A percentile compares a stretch with the other conserved stretches of the same genome.
These are phyloP conservation scores for Carex scoparia DNA, from an alignment of 176 grass and related monocot species.

Conservation along the genomic window DNA sequence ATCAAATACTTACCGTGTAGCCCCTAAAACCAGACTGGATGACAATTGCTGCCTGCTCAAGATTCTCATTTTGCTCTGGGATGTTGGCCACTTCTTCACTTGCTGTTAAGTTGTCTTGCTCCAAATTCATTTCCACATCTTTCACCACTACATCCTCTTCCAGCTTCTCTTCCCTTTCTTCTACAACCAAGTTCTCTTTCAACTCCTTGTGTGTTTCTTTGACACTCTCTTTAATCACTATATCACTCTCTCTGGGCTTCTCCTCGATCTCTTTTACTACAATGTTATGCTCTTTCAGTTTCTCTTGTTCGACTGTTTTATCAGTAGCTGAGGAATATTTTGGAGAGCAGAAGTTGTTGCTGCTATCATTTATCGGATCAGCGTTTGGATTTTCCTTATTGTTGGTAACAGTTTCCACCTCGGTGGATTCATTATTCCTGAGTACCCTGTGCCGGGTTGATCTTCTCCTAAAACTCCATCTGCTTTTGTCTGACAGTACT, in stretches of 20 bases:
- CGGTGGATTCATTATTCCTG: constrained; percentile 70
- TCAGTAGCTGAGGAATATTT: constrained; percentile 65
- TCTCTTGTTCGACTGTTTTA: constrained; percentile 50
- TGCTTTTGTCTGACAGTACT: constrained; percentile 78
- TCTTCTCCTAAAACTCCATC: constrained; percentile 96
- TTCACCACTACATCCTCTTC: constrained; percentile 36
- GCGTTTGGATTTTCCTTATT: constrained; percentile 78
- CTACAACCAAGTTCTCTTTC: constrained; percentile 31
- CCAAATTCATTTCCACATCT: constrained; percentile 27
- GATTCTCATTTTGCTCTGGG: constrained; percentile 30
- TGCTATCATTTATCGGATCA: constrained; percentile 28
- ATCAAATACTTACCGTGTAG: constrained; percentile 48
- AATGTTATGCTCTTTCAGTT: constrained; percentile 33
- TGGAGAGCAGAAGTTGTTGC: constrained; percentile 48
- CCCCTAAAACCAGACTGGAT: constrained; percentile 63
- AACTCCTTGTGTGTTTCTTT: constrained; percentile 31
- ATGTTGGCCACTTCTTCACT: constrained; percentile 23
- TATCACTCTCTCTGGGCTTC: constrained; percentile 7
- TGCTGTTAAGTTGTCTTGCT: constrained; percentile 36
- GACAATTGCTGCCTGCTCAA: constrained; percentile 43
- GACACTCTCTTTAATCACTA: constrained; percentile 6
- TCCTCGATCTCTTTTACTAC: constrained; percentile 26
- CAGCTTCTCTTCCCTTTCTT: constrained; percentile 26
- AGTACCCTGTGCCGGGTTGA: constrained; percentile 85
- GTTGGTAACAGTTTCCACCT: constrained; percentile 58